A percentile compares a stretch with the other conserved stretches of the same genome.
phyloP scores from a whole-genome alignment of 441 rosid species.

The Euphorbia schlechtendalii region DNA sequence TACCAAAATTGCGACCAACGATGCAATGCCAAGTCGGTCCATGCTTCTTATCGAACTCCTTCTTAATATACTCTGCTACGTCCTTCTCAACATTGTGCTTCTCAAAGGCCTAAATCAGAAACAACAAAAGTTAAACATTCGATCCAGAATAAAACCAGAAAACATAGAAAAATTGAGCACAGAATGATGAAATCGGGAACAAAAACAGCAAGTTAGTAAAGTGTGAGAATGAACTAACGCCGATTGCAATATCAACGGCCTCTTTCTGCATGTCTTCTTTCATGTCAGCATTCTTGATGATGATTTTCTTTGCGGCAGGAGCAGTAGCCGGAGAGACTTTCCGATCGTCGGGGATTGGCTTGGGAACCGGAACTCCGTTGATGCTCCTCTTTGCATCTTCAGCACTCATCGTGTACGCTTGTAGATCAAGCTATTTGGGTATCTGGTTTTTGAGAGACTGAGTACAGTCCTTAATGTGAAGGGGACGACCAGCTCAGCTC shows the following conservation, averaged over 20 bases:
- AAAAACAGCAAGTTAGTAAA: background rate
- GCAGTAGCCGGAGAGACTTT: slow-evolving; percentile 32
- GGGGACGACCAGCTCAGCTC: too few species aligned
- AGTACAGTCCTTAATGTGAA: too few species aligned
- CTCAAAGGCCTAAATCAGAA: slow-evolving; percentile 61
- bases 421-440: background rate
- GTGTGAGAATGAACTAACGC: slow-evolving; percentile 32
- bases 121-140: background rate
- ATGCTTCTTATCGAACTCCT: slow-evolving; percentile 89
- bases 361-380: slow-evolving; percentile 31
- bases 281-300: slow-evolving; percentile 97
- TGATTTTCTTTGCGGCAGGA: slow-evolving; percentile 44
- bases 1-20: slow-evolving; percentile 98
- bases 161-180: slow-evolving; percentile 5
- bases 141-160: slow-evolving; percentile 5
- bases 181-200: background rate
- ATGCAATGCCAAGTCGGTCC: slow-evolving; percentile 99
- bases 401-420: slow-evolving; percentile 16
- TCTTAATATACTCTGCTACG: slow-evolving; percentile 92
- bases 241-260: slow-evolving; percentile 74
- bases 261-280: slow-evolving; percentile 92
- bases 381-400: slow-evolving; percentile 24
- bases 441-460: background rate
- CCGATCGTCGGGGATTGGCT: slow-evolving; percentile 49
- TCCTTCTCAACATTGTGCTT: slow-evolving; percentile 85